Evolutionary conservation across 2,329 filamentous ascomycete genomes (phyloP).

Genomic region (Dactylonectria estremocensis): DNA sequence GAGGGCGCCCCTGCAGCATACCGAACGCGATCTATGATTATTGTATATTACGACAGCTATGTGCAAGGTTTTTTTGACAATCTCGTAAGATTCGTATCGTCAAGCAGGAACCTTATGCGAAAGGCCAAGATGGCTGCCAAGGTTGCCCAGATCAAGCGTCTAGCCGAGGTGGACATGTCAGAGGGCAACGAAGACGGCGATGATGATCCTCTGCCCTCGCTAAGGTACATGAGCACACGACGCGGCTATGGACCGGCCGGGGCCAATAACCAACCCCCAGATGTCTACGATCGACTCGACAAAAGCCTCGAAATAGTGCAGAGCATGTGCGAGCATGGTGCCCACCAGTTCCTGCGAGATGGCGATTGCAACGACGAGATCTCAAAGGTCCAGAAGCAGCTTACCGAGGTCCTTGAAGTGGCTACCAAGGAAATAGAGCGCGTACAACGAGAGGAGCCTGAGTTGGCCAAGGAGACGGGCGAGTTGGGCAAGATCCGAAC

Average conservation of each 20-base stretch:
- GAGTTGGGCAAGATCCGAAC: constrained; percentile 63
- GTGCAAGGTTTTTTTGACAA: constrained; percentile 88
- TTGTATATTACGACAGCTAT: constrained; percentile 93
- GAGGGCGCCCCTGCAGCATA: constrained; percentile 69
- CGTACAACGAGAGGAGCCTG: constrained; percentile 67
- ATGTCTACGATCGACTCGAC: constrained; percentile 82
- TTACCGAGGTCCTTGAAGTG: constrained; percentile 74
- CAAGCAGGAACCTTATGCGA: constrained; percentile 85
- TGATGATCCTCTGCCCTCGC: constrained; percentile 55
- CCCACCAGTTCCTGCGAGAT: constrained; percentile 90
- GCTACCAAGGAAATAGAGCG: constrained; percentile 73
- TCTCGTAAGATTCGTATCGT: constrained; percentile 85
- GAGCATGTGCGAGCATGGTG: constrained; percentile 85
- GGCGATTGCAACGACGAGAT: constrained; percentile 88
- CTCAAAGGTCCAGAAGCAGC: constrained; percentile 75
- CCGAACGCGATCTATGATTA: constrained; percentile 81
- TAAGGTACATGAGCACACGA: constrained; percentile 58
- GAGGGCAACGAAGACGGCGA: constrained; percentile 62
- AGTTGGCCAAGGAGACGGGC: constrained; percentile 55
- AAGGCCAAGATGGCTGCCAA: constrained; percentile 90
- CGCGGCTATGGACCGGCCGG: constrained; percentile 46
- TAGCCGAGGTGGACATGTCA: constrained; percentile 72
- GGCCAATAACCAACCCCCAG: constrained; percentile 50
- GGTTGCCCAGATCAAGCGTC: constrained; percentile 75
- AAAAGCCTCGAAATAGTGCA: constrained; percentile 86